Conservation (phyloP, 352 stramenopile species). For the Aphanomyces euteiches region DNA sequence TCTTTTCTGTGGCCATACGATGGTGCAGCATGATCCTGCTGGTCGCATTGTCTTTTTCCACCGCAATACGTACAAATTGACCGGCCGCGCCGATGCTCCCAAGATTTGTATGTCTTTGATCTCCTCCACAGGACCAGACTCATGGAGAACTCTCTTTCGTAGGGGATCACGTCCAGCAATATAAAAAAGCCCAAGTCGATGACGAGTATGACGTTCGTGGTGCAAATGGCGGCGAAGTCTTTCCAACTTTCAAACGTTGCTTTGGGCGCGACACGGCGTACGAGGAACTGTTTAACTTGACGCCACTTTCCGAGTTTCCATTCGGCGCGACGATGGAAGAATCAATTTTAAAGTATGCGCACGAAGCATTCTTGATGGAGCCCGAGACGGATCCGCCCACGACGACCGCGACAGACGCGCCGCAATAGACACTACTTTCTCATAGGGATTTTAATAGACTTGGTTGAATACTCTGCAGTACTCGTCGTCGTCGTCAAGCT, state of each 20-base stretch:
- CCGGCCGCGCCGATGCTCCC: conserved; percentile 18
- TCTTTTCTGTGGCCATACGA: conserved; percentile 53
- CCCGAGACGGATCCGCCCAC: conserved; percentile 8
- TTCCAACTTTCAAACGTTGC: conserved; percentile 61
- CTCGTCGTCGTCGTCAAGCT: too few species aligned
- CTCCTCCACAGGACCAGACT: not conserved
- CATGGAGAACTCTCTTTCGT: not conserved
- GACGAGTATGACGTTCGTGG: conserved; percentile 53
- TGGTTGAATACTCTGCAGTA: too few species aligned
- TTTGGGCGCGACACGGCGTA: conserved; percentile 70
- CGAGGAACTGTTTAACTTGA: conserved; percentile 61
- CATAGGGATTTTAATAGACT: too few species aligned
- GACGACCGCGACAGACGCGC: not conserved
- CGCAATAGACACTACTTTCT: too few species aligned
- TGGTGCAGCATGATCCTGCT: conserved; percentile 48
- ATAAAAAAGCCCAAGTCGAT: not conserved
- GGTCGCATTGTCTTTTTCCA: conserved; percentile 52
- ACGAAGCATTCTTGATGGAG: conserved; percentile 34
- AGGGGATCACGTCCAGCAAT: conserved; percentile 31
- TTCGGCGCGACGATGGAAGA: conserved; percentile 56
- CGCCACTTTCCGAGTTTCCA: conserved; percentile 55
- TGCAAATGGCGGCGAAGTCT: conserved; percentile 61
- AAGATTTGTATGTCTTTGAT: conserved; percentile 18
- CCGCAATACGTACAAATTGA: conserved; percentile 56
- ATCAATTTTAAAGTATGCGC: conserved; percentile 47